Evolutionary conservation across 2,329 filamentous ascomycete genomes (phyloP).

Genomic region (Neoarthrinium moseri): DNA sequence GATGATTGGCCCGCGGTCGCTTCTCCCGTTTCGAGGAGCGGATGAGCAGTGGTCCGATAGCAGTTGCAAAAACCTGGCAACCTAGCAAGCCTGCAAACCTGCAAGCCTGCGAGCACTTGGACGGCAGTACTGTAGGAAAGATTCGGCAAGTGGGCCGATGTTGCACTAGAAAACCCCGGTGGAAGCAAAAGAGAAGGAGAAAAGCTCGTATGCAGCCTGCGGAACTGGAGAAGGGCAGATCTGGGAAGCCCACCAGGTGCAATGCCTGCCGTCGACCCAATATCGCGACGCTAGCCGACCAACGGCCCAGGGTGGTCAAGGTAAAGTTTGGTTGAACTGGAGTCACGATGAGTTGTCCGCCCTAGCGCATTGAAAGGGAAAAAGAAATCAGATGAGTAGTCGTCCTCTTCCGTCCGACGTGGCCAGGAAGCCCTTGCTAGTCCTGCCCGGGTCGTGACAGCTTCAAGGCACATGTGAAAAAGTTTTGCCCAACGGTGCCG

Average conservation of each 20-base stretch:
- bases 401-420: background rate
- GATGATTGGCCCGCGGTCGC: background rate
- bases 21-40: too few species aligned
- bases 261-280: too few species aligned
- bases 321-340: constrained; percentile 1
- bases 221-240: constrained; percentile 4
- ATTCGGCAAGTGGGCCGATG: constrained; percentile 8
- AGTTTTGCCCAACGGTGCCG: background rate
- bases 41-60: background rate
- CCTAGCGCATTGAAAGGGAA: constrained; percentile 12
- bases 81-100: too few species aligned
- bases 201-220: background rate
- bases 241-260: too few species aligned
- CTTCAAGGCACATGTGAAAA: constrained; percentile 1
- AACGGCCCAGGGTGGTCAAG: background rate
- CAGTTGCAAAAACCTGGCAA: background rate
- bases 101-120: too few species aligned
- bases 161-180: constrained; percentile 5
- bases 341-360: constrained; percentile 15
- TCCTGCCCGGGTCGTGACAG: background rate
- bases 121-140: constrained; percentile 1
- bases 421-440: background rate
- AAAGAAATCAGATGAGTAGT: constrained; percentile 9
- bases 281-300: constrained; percentile 4
- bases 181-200: background rate